Evolutionary conservation across 2,329 filamentous ascomycete genomes (phyloP).

Genomic region (Aspergillus fijiensis): DNA sequence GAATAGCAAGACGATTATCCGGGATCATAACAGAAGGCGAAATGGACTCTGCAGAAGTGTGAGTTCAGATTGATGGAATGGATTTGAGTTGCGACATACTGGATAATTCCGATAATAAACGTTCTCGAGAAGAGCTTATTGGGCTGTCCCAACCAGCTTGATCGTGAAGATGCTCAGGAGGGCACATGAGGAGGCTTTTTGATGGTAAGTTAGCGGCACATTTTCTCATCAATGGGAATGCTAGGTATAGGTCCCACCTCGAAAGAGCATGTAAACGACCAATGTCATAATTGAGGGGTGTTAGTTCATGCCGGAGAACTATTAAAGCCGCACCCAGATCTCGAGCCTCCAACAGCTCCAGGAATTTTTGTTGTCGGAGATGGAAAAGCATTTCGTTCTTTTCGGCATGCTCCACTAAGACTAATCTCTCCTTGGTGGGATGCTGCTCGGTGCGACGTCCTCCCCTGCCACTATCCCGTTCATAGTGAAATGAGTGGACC

Average conservation of each 20-base stretch:
- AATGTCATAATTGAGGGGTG: constrained; percentile 78
- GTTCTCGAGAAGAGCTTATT: constrained; percentile 68
- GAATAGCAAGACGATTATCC: constrained; percentile 76
- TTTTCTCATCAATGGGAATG: not conserved
- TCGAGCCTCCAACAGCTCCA: constrained; percentile 79
- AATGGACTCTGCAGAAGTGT: constrained; percentile 65
- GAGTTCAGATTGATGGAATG: too few relatives aligned
- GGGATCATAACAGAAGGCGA: constrained; percentile 97
- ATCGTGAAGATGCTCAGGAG: constrained; percentile 70
- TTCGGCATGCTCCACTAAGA: constrained; percentile 73
- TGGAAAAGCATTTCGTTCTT: constrained; percentile 79
- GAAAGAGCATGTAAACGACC: constrained; percentile 78
- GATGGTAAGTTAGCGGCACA: constrained; percentile 2
- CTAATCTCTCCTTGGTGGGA: constrained; percentile 57
- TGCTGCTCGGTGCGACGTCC: constrained; percentile 32
- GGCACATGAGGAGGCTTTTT: constrained; percentile 80
- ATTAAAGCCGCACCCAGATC: constrained; percentile 72
- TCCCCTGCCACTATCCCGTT: constrained; percentile 47
- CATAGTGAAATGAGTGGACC: constrained; percentile 50
- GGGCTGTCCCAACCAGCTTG: constrained; percentile 87
- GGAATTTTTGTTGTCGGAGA: constrained; percentile 89
- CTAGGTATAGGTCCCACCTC: constrained; percentile 48
- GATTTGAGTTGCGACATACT: constrained; percentile 55
- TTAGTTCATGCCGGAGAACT: constrained; percentile 85
- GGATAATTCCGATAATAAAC: constrained; percentile 77